Conservation (phyloP, 768 basidiomycete species). For the Pleurotus tuoliensis region DNA sequence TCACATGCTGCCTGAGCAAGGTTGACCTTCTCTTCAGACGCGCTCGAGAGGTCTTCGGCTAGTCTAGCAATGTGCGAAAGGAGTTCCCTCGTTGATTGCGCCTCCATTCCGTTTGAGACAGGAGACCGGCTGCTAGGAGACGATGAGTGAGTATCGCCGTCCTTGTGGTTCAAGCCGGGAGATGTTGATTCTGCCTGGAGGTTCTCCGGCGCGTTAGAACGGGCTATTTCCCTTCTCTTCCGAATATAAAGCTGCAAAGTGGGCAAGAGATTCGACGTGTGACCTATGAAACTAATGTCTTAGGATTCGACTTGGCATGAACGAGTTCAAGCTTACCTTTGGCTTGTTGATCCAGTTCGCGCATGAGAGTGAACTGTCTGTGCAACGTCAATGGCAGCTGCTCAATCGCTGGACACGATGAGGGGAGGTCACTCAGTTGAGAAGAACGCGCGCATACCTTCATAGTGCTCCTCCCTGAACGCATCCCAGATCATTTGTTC, state of each 20-base stretch:
- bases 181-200: too few relatives aligned
- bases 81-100: slow-evolving; percentile 42
- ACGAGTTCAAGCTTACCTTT: slow-evolving; percentile 34
- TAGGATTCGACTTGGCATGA: too few relatives aligned
- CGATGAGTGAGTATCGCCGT: neutral
- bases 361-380: slow-evolving; percentile 64
- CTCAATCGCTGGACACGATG: slow-evolving; percentile 53
- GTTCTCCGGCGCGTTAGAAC: neutral
- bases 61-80: slow-evolving; percentile 57
- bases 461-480: slow-evolving; percentile 76
- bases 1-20: slow-evolving; percentile 69
- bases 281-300: slow-evolving; percentile 23
- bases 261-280: slow-evolving; percentile 36
- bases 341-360: slow-evolving; percentile 69
- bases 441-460: slow-evolving; percentile 39
- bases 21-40: slow-evolving; percentile 76
- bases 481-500: slow-evolving; percentile 70
- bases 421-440: neutral
- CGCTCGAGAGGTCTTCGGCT: slow-evolving; percentile 55
- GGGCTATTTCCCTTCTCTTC: slow-evolving; percentile 15
- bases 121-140: too few relatives aligned
- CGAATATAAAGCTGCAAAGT: slow-evolving; percentile 45
- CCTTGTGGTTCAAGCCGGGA: neutral
- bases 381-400: slow-evolving; percentile 75
- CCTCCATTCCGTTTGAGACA: slow-evolving; percentile 19